Evolutionary conservation across 768 basidiomycete genomes (phyloP), one percentile per base, ranked within the genome.

Genomic region (Leccinum rimulosum): DNA sequence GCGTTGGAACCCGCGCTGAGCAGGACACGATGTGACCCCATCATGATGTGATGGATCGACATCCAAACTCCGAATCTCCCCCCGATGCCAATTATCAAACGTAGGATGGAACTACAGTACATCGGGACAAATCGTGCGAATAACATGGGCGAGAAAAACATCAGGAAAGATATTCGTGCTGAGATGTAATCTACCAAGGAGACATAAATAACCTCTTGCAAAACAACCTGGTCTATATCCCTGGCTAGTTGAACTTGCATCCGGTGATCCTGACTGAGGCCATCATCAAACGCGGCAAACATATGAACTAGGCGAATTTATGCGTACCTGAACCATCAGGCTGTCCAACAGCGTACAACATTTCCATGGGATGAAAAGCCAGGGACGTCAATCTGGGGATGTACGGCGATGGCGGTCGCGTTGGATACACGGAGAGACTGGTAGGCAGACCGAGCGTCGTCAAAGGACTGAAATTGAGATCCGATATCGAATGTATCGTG

Each of bases 301-400:
- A 10, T 7, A 28, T 25, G 25, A 45, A 50, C 27, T 17, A 48
- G 5, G 4, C 1, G 22, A 50, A 57, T 11, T 56, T 45, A 55
- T 22, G 63, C 80, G 60, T 66, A 84, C 83, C 78, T 59, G 76
- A 67, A 1, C 91, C 91, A 70, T 93, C 91, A 52, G 87, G 81
- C 48, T 83, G 82, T 9, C 91, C 91, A 15, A 87, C 70, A 17
- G 84, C 89, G 65, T 85, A 89, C 62, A 94, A 70, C 93, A 94
- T 93, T 72, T 95, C 90, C 61, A 84, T 80, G 12, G 93, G 92
- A 69, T 95, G 93, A 80, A 94, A 95, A 2, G 81, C 78, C 52
- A 93, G 74, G 31, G 88, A 86, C 48, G 83, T 86, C 58, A 74
- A 76, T 61, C 85, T 77, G 47, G 85, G 84, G 56, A 87, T 85